A percentile compares a stretch with the other conserved stretches of the same genome.
Conservation (phyloP, 345 rosid species). For the Cochlearia excelsa region DNA sequence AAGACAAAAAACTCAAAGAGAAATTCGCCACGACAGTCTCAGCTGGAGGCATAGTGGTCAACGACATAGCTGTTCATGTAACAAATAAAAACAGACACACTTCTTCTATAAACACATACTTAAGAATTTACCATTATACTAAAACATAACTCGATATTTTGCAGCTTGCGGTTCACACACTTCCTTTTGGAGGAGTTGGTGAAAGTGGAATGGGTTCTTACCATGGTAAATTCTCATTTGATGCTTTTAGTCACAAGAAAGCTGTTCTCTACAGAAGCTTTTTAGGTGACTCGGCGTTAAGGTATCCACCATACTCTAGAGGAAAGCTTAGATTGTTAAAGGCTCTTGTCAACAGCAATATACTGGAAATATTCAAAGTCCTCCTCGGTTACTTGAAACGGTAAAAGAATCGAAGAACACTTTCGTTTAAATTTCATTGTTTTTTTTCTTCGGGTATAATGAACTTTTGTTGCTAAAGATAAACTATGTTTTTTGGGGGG, state of each 20-base stretch:
- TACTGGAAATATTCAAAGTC: slow-evolving; percentile 50
- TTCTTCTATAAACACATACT: too few relatives aligned
- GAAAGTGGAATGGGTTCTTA: slow-evolving; percentile 90
- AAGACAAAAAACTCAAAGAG: slow-evolving; percentile 61
- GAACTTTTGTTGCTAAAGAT: slow-evolving; percentile 2
- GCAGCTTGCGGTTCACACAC: slow-evolving; percentile 61
- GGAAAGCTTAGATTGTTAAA: slow-evolving; percentile 58
- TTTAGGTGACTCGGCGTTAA: slow-evolving; percentile 50
- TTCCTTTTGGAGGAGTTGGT: slow-evolving; percentile 97
- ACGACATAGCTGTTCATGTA: slow-evolving; percentile 87
- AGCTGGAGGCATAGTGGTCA: slow-evolving; percentile 82
- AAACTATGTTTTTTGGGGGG: slow-evolving; percentile 1
- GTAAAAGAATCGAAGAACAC: slow-evolving; percentile 6
- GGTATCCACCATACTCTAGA: slow-evolving; percentile 82
- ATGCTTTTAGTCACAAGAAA: slow-evolving; percentile 93
- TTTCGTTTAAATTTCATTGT: slow-evolving; percentile 7
- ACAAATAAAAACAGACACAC: background rate
- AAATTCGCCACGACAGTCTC: slow-evolving; percentile 64
- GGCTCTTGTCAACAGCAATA: slow-evolving; percentile 52
- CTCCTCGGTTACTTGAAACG: slow-evolving; percentile 45
- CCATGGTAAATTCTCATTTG: slow-evolving; percentile 96
- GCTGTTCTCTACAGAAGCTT: slow-evolving; percentile 74
- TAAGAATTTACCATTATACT: background rate
- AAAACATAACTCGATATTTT: slow-evolving; percentile 7
- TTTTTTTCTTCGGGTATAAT: background rate